These are phyloP conservation scores for Yamadazyma philogaea DNA, from an alignment of 805 yeast genomes.

Conservation along the genomic window DNA sequence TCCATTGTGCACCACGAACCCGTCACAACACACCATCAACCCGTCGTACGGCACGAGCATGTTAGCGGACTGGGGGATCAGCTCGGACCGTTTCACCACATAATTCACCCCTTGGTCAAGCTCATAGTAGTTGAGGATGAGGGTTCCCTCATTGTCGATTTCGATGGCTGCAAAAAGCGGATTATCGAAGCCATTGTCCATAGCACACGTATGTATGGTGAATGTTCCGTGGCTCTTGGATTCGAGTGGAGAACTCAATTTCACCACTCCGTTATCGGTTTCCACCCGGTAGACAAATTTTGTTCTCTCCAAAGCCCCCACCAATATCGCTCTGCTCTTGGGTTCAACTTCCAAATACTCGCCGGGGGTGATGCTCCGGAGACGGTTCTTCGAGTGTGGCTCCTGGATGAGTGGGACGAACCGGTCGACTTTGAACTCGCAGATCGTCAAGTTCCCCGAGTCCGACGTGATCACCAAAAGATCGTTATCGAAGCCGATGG, in stretches of 20 bases:
- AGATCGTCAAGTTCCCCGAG: constrained; percentile 64
- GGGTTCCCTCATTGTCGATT: constrained; percentile 31
- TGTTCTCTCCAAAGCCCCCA: constrained; percentile 70
- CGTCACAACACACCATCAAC: constrained; percentile 59
- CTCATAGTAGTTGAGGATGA: constrained; percentile 64
- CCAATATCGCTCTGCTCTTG: constrained; percentile 62
- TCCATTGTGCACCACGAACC: constrained; percentile 48
- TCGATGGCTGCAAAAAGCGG: constrained; percentile 86
- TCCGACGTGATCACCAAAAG: constrained; percentile 70
- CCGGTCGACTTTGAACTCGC: constrained; percentile 42
- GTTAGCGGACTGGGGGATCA: constrained; percentile 37
- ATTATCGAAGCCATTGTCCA: constrained; percentile 78
- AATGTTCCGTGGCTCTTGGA: constrained; percentile 50
- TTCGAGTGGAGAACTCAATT: constrained; percentile 73
- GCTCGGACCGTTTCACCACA: constrained; percentile 46
- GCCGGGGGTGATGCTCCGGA: constrained; percentile 75
- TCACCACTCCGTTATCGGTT: constrained; percentile 43
- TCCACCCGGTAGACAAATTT: constrained; percentile 68
- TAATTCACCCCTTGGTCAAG: constrained; percentile 84
- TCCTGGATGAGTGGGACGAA: constrained; percentile 55
- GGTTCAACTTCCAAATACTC: constrained; percentile 69
- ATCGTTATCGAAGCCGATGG: constrained; percentile 55
- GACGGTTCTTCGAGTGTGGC: constrained; percentile 70
- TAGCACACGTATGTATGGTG: constrained; percentile 51
- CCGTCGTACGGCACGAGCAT: constrained; percentile 69